These are phyloP conservation scores for Daucus carota DNA, from an alignment of 129 eudicot species.

Conservation along the genomic window DH1_v3.0 NC_030386.2:3340501-3341000, in stretches of 20 bases:
- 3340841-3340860: no score
- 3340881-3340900: no score
- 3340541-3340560: background rate
- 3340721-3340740: background rate
- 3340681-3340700: slow-evolving; percentile 53
- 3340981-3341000: no score
- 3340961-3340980: no score
- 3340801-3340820: no score
- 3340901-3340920: no score
- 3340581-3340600: background rate
- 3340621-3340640: background rate
- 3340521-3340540: background rate
- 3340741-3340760: background rate
- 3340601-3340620: background rate
- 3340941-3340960: no score
- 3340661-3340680: slow-evolving; percentile 62
- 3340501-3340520: background rate
- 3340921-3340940: no score
- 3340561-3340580: background rate
- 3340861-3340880: no score
- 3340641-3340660: slow-evolving; percentile 34
- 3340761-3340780: no score
- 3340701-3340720: background rate
- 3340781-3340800: no score
- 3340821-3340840: no score